A percentile compares a stretch with the other conserved stretches of the same genome.
These are phyloP conservation scores for Hyaloperonospora arabidopsidis DNA, from an alignment of 352 stramenopile species.

Conservation along the genomic window DNA sequence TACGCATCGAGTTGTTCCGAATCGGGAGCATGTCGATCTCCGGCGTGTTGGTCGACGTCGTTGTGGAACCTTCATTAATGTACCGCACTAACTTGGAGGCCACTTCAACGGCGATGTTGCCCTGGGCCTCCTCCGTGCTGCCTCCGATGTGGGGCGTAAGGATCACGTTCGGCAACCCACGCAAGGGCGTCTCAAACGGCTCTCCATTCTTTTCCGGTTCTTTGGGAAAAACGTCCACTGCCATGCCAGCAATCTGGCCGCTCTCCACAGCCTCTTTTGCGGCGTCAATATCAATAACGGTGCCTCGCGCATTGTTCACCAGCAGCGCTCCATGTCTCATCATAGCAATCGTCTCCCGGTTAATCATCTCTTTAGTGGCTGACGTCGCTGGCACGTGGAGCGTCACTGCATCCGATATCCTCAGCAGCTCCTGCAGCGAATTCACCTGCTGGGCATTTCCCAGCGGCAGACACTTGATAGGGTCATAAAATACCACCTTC, in stretches of 20 bases:
- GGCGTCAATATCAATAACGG: constrained; percentile 91
- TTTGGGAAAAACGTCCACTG: constrained; percentile 86
- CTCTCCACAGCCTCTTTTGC: constrained; percentile 85
- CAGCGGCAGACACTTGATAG: constrained; percentile 74
- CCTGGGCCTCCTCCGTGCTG: constrained; percentile 93
- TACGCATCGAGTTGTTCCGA: constrained; percentile 70
- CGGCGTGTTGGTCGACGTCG: constrained; percentile 70
- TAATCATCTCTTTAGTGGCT: constrained; percentile 90
- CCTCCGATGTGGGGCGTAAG: constrained; percentile 93
- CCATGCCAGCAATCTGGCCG: constrained; percentile 71
- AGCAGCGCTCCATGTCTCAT: constrained; percentile 91
- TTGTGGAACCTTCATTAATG: constrained; percentile 76
- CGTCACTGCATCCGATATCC: constrained; percentile 87
- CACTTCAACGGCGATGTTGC: constrained; percentile 83
- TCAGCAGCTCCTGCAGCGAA: constrained; percentile 76
- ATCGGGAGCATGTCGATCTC: constrained; percentile 76
- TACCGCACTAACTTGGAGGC: constrained; percentile 75
- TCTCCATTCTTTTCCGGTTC: constrained; percentile 84
- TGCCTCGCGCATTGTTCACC: constrained; percentile 93
- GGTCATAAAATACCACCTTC: constrained; percentile 92
- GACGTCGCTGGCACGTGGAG: constrained; percentile 94
- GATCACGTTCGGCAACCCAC: constrained; percentile 89
- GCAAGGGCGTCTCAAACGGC: constrained; percentile 79
- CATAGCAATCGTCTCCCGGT: constrained; percentile 71
- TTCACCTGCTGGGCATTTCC: constrained; percentile 80